Conservation (phyloP, 495 filamentous ascomycete genomes). For the Saxophila tyrrhenica region DNA sequence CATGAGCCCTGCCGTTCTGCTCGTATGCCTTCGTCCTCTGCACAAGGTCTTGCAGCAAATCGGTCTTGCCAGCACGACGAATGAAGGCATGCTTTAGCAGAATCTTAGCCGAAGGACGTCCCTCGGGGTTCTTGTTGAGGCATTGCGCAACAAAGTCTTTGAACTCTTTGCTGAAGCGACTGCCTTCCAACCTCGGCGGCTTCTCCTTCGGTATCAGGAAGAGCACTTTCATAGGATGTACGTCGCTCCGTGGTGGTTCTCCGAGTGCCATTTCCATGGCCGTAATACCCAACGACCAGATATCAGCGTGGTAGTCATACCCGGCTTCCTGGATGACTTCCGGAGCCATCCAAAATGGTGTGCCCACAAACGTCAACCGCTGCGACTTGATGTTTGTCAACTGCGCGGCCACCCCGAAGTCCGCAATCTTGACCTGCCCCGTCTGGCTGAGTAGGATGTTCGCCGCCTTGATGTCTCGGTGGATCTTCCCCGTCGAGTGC, state of each 20-base stretch:
- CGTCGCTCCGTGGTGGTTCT: conserved; percentile 81
- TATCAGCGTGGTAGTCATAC: conserved; percentile 95
- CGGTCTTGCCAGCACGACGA: conserved; percentile 68
- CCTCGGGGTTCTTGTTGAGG: conserved; percentile 79
- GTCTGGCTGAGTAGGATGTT: conserved; percentile 49
- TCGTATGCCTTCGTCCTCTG: conserved; percentile 38
- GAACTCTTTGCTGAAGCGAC: conserved; percentile 74
- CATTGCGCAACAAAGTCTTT: conserved; percentile 88
- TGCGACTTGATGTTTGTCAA: conserved; percentile 96
- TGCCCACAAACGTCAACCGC: conserved; percentile 97
- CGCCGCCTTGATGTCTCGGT: conserved; percentile 77
- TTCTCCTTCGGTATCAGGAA: conserved; percentile 91
- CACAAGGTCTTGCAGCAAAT: conserved; percentile 77
- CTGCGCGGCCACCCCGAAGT: conserved; percentile 96
- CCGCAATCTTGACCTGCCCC: conserved; percentile 93
- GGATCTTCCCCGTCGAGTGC: conserved; percentile 88
- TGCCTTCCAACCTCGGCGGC: conserved; percentile 74
- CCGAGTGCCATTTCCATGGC: conserved; percentile 88
- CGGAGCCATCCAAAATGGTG: conserved; percentile 98
- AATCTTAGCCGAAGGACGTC: conserved; percentile 73
- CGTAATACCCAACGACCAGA: conserved; percentile 95
- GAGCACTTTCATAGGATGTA: conserved; percentile 97
- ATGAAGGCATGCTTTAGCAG: conserved; percentile 87
- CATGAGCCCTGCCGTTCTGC: conserved; percentile 62
- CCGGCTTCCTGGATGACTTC: conserved; percentile 96